phyloP scores from a whole-genome alignment of 495 filamentous ascomycete species.

The Podospora anserina region DNA sequence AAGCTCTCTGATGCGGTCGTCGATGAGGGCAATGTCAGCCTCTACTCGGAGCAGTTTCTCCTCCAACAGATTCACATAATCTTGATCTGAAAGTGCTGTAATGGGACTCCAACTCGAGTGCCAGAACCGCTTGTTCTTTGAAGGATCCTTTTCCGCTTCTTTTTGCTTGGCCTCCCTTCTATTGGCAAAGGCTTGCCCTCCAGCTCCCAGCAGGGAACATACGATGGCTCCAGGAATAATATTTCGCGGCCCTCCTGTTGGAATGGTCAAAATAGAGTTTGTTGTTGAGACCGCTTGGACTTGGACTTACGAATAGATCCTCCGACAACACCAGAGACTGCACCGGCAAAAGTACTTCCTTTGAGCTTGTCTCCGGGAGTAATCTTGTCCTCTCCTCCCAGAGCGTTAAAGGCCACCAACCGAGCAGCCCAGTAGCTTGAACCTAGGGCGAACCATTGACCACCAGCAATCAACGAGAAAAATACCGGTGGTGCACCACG shows the following conservation, averaged over 20 bases:
- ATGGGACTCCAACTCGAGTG: constrained; percentile 78
- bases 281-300: neutral
- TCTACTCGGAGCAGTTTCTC: constrained; percentile 77
- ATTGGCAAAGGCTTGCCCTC: constrained; percentile 35
- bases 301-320: constrained; percentile 60
- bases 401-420: constrained; percentile 30
- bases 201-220: constrained; percentile 37
- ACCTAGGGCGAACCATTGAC: constrained; percentile 78
- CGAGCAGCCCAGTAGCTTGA: constrained; percentile 73
- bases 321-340: constrained; percentile 63
- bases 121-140: constrained; percentile 31
- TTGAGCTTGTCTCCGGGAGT: constrained; percentile 52
- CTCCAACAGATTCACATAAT: constrained; percentile 71
- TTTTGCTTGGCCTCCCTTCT: constrained; percentile 5
- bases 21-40: constrained; percentile 79
- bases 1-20: constrained; percentile 72
- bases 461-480: constrained; percentile 67
- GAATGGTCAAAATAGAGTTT: constrained; percentile 18
- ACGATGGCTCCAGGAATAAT: constrained; percentile 41
- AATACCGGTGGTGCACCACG: constrained; percentile 61
- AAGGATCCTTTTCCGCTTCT: constrained; percentile 6
- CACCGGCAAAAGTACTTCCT: constrained; percentile 66
- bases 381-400: constrained; percentile 48
- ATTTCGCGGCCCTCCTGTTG: constrained; percentile 42
- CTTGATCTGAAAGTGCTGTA: constrained; percentile 67